phyloP scores from a whole-genome alignment of 2,329 filamentous ascomycete genomes.

The Venturia pyrina region DNA sequence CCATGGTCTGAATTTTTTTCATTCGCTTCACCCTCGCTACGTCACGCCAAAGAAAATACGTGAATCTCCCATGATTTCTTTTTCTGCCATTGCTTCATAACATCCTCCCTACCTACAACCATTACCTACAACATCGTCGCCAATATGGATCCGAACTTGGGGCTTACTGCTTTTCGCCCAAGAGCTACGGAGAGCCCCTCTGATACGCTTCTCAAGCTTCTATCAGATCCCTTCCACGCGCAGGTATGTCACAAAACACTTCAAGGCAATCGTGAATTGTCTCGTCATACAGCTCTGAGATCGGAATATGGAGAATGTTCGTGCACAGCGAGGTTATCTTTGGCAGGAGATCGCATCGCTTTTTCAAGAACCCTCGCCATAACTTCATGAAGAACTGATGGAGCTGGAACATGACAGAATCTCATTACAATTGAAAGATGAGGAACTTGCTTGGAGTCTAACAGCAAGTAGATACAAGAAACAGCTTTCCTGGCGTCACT shows the following conservation, averaged over 20 bases:
- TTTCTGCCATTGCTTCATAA: background rate
- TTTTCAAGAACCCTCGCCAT: background rate
- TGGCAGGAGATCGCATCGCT: background rate
- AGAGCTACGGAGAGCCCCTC: background rate
- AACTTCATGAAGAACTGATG: background rate
- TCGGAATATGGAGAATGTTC: background rate
- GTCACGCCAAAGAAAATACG: background rate
- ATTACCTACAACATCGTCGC: background rate
- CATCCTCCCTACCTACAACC: background rate
- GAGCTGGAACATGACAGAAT: constrained; percentile 7
- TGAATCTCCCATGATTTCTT: background rate
- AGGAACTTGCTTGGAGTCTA: background rate
- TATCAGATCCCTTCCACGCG: constrained; percentile 13
- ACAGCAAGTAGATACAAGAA: constrained; percentile 36
- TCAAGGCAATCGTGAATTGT: background rate
- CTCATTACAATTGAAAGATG: background rate
- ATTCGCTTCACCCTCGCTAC: background rate
- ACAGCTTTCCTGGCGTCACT: constrained; percentile 69
- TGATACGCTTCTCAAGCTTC: constrained; percentile 12
- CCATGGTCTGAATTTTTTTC: background rate
- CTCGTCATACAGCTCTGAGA: background rate
- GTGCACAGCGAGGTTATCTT: background rate
- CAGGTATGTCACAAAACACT: constrained; percentile 15
- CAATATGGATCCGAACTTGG: constrained; percentile 9
- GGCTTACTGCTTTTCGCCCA: constrained; percentile 1